Evolutionary conservation across 2,329 filamentous ascomycete species (phyloP).

Genomic region (Iodosphaeria phyllophila): DNA sequence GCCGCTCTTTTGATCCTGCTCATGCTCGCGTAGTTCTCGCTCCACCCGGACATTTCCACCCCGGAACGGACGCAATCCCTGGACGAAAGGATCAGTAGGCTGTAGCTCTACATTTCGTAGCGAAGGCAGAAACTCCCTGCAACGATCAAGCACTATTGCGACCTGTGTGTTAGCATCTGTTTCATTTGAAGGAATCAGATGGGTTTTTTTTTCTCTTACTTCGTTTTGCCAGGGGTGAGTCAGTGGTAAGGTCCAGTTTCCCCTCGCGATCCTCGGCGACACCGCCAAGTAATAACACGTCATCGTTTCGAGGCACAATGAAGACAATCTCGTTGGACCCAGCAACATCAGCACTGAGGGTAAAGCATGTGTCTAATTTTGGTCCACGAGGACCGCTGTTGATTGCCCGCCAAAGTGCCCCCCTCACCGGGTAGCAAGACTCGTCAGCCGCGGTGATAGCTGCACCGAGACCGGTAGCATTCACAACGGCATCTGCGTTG

Average conservation of each 20-base stretch:
- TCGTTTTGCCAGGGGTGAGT: constrained; percentile 17
- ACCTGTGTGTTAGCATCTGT: too few relatives aligned
- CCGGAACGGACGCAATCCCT: constrained; percentile 22
- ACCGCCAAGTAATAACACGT: constrained; percentile 21
- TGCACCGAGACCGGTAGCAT: constrained; percentile 20
- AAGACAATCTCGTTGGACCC: constrained; percentile 21
- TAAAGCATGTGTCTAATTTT: constrained; percentile 19
- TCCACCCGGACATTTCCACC: constrained; percentile 21
- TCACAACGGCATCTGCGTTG: constrained; percentile 22
- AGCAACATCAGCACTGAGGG: constrained; percentile 19
- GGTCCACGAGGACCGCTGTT: constrained; percentile 24
- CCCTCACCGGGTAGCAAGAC: constrained; percentile 22
- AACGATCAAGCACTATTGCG: constrained; percentile 23
- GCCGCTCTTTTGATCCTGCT: too few relatives aligned
- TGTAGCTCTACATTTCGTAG: constrained; percentile 21
- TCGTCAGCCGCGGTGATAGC: constrained; percentile 17
- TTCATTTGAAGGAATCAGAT: too few relatives aligned
- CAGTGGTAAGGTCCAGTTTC: constrained; percentile 18
- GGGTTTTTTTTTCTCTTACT: too few relatives aligned
- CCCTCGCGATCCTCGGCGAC: constrained; percentile 18
- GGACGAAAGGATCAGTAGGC: constrained; percentile 20
- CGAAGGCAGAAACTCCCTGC: constrained; percentile 20
- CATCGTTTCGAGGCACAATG: constrained; percentile 23
- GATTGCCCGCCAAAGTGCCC: constrained; percentile 22
- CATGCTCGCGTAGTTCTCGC: constrained; percentile 19